phyloP scores from a whole-genome alignment of 2,329 filamentous ascomycete species.

The Ophiostoma ulmi region DNA sequence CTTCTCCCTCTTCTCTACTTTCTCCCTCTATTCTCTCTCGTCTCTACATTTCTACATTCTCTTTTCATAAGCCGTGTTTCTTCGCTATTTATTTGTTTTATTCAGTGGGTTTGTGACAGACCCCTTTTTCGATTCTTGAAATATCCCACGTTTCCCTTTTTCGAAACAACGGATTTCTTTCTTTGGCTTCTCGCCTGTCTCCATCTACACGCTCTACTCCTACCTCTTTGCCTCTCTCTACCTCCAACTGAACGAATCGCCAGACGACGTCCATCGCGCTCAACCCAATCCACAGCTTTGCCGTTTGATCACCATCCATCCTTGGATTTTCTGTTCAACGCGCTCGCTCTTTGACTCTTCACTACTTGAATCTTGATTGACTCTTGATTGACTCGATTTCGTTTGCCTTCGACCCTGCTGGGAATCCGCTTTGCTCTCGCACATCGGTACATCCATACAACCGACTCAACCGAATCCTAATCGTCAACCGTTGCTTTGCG shows the following conservation, averaged over 20 bases:
- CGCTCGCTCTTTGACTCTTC: constrained; percentile 15
- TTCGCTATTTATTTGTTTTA: constrained; percentile 18
- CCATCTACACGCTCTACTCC: constrained; percentile 9
- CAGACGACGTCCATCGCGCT: constrained; percentile 25
- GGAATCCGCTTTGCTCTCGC: constrained; percentile 8
- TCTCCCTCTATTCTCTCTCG: constrained; percentile 5
- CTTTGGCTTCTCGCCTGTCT: not conserved
- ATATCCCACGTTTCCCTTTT: constrained; percentile 16
- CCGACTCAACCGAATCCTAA: not conserved
- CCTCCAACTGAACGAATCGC: constrained; percentile 13
- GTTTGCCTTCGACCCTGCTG: constrained; percentile 14
- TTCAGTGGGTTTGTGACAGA: constrained; percentile 33
- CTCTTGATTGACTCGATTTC: constrained; percentile 14
- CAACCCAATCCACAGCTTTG: constrained; percentile 31
- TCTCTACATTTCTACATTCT: constrained; percentile 7
- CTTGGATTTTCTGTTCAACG: constrained; percentile 26
- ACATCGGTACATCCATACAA: not conserved
- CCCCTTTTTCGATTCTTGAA: constrained; percentile 36
- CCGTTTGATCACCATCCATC: constrained; percentile 34
- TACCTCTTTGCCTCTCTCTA: constrained; percentile 14
- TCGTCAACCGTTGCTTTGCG: not conserved
- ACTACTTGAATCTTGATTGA: constrained; percentile 1
- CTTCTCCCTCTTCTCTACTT: constrained; percentile 15
- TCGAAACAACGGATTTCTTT: constrained; percentile 23
- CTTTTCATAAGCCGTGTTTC: constrained; percentile 16